phyloP scores from a whole-genome alignment of 345 rosid genomes.

The Populus simonii region DNA sequence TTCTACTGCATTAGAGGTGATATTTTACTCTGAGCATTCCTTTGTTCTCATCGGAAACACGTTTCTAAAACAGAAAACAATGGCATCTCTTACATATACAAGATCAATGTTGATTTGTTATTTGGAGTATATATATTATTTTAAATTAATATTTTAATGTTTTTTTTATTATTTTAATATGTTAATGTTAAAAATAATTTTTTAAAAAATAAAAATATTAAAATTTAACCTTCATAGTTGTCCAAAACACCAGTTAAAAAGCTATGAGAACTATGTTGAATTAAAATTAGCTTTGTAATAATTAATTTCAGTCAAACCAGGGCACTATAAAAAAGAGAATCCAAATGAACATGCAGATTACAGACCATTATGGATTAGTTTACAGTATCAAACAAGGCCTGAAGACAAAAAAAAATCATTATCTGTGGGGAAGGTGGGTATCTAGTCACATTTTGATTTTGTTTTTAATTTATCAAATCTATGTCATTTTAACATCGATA shows the following conservation, averaged over 20 bases:
- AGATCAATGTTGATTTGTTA: not conserved
- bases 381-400: conserved; percentile 8
- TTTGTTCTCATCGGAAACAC: not conserved
- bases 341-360: conserved; percentile 6
- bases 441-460: not conserved
- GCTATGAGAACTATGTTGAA: conserved; percentile 4
- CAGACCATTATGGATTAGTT: conserved; percentile 5
- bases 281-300: not conserved
- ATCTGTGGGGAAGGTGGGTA: not conserved
- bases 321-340: conserved; percentile 8
- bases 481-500: not conserved
- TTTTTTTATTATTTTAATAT: too few species aligned
- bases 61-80: not conserved
- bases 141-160: too few species aligned
- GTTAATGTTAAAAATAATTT: too few species aligned
- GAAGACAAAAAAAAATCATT: conserved; percentile 4
- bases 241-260: not conserved
- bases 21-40: not conserved
- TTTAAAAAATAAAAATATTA: too few species aligned
- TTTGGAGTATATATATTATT: too few species aligned
- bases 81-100: not conserved
- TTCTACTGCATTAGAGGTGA: not conserved
- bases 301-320: conserved; percentile 8
- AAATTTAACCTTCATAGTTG: too few species aligned
- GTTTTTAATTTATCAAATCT: not conserved